Base-by-base conservation (phyloP, 2,329 filamentous ascomycete genomes). In the Aspergillus sp. region DNA sequence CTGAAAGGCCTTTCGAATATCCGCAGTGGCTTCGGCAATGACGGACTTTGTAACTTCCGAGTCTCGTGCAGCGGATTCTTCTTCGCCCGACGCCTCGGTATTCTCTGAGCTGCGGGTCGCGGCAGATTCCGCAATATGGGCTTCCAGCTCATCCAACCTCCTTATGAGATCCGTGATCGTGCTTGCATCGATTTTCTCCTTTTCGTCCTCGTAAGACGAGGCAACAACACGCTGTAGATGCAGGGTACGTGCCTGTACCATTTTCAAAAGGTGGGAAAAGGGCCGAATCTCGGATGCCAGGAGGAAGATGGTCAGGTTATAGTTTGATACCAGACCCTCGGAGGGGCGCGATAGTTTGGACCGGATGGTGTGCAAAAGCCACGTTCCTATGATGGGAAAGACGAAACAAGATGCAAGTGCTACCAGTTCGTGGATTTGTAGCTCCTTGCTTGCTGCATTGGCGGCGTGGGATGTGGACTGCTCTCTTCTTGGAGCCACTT, bases 231-330 rank as follows among this genome's bases (percentile, higher is more conserved):
- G 83, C 69, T 97, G 92, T 1, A 96, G 79, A 64, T 92, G 85
- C 8, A 95, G 76, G 2, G 91, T 96, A 32, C 90, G 83, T 13
- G 84, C 82, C 63, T 90, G 86, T 3, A 95, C 80, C 63, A 96
- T 82, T 65, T 86, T 89, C 56, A 96, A 83, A 22, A 95, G 74
- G 65, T 96, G 92, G 1, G 89, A 84, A 45, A 91, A 76, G 0
- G 93, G 93, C 3, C 89, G 86, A 24, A 96, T 77, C 72, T 97
- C 93, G 3, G 93, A 89, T 1, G 88, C 89, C 16, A 96, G 80
- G 2, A 96, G 77, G 70, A 96, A 97, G 48, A 97, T 89, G 11
- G 87, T 91, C 50, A 97, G 79, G 69, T 96, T 96, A 73, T 93
- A 95, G 70, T 96, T 89, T 4, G 90, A 95, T 6, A 97, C 87